phyloP scores from a whole-genome alignment of 805 yeast genomes.

The Zygosaccharomyces bailii region DNA sequence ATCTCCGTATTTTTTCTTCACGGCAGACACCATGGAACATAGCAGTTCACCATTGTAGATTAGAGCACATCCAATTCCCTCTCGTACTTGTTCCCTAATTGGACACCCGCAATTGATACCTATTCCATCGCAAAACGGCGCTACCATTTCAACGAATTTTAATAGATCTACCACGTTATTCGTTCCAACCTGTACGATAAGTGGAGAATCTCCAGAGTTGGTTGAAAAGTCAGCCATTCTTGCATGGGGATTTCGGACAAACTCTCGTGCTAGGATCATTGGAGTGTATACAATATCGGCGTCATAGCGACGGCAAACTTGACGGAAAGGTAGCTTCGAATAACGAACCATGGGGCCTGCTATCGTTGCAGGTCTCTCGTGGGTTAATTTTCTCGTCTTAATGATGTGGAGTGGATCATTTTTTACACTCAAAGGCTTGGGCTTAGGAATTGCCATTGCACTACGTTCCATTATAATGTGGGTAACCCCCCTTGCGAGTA shows the following conservation, averaged over 20 bases:
- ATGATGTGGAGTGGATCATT: conserved; percentile 55
- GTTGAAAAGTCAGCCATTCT: conserved; percentile 83
- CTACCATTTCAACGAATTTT: conserved; percentile 83
- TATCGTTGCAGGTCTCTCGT: conserved; percentile 55
- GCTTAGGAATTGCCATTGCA: conserved; percentile 14
- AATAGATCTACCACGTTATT: conserved; percentile 78
- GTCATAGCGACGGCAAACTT: conserved; percentile 65
- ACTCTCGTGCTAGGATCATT: conserved; percentile 94
- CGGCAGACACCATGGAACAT: conserved; percentile 77
- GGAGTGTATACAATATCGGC: conserved; percentile 90
- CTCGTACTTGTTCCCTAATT: conserved; percentile 87
- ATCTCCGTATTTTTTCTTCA: conserved; percentile 70
- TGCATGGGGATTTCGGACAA: conserved; percentile 79
- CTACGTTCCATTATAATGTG: not conserved
- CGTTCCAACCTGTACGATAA: conserved; percentile 88
- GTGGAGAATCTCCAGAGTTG: conserved; percentile 60
- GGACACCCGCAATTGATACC: conserved; percentile 98
- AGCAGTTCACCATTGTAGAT: conserved; percentile 81
- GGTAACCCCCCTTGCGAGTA: not conserved
- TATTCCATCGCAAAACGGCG: conserved; percentile 87
- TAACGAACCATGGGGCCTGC: conserved; percentile 98
- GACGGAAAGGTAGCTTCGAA: conserved; percentile 89
- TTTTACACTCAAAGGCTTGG: conserved; percentile 38
- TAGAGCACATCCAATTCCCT: conserved; percentile 95
- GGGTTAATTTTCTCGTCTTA: conserved; percentile 41